Evolutionary conservation across 2,329 filamentous ascomycete genomes (phyloP).

Genomic region (Alternaria postmessia): DNA sequence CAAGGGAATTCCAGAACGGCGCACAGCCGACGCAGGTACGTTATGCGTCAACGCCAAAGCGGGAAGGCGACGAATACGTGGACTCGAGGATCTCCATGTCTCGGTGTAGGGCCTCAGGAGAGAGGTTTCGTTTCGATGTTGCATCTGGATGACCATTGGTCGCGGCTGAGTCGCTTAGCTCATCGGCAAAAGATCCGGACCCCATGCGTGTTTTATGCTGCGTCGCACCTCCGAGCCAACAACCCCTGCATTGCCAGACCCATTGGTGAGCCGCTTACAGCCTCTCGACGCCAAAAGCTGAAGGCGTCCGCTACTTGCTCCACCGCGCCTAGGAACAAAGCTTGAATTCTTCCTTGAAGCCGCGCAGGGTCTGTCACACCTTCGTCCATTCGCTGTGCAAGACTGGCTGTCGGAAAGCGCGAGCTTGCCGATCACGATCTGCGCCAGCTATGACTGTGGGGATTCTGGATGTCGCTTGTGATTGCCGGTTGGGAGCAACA

Average conservation of each 20-base stretch:
- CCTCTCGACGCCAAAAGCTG: background rate
- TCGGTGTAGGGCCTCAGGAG: conserved; percentile 24
- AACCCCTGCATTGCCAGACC: conserved; percentile 28
- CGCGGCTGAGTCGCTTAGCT: conserved; percentile 36
- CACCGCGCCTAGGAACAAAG: background rate
- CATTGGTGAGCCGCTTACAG: conserved; percentile 37
- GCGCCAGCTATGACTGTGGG: conserved; percentile 1
- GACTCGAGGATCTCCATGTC: conserved; percentile 24
- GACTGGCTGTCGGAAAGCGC: conserved; percentile 9
- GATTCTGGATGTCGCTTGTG: background rate
- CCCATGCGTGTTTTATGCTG: conserved; percentile 38
- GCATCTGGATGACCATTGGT: conserved; percentile 36
- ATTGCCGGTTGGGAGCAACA: background rate
- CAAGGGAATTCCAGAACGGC: conserved; percentile 34
- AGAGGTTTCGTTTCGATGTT: conserved; percentile 40
- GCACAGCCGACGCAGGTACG: conserved; percentile 37
- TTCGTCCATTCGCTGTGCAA: too few species aligned
- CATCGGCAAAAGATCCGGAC: conserved; percentile 29
- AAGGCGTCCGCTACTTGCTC: background rate
- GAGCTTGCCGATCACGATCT: conserved; percentile 8
- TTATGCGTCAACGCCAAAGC: conserved; percentile 33
- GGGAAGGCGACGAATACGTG: conserved; percentile 24
- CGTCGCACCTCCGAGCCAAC: conserved; percentile 36
- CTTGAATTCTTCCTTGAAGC: background rate
- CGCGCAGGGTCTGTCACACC: background rate